Evolutionary conservation across 1,139 yeast species (phyloP), one percentile per base, ranked within the genome.

Genomic region (Hyphopichia burtonii): DNA sequence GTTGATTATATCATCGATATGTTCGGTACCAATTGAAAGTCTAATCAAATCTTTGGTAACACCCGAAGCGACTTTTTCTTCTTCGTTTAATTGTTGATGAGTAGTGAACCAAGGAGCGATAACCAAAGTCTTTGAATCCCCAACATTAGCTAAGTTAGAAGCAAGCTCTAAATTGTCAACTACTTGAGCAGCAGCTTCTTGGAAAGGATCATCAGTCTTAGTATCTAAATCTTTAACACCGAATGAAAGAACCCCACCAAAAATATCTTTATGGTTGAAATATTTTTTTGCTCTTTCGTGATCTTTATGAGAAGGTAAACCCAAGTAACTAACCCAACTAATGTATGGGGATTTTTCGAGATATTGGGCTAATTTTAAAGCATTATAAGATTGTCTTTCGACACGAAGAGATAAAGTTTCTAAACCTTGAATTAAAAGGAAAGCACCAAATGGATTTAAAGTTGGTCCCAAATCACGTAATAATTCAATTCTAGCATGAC

Each of bases 21-120:
- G 82, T 71, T 90, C 97, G 41, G 90, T 86, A 61, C 97, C 97
- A 37, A 87, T 86, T 39, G 96, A 82, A 40, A 90, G 83, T 72
- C 99, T 84, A 56, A 93, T 82, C 60, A 89, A 77, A 51, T 89
- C 96, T 57, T 84, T 82, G 43, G 91, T 78, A 44, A 91, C 97
- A 66, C 97, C 97, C 41, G 94, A 76, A 14, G 83, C 80, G 39
- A 68, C 45, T 71, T 86, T 89, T 69, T 90, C 98, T 50, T 83
- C 86, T 34, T 87, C 90, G 36, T 72, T 64, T 60, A 93, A 78
- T 72, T 93, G 98, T 63, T 89, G 89, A 66, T 93, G 99, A 19
- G 98, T 93, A 40, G 98, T 93, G 68, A 79, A 89, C 74, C 83
- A 90, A 51, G 98, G 99, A 46, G 96, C 91, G 65, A 93, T 91